Percentiles rank a stretch among this genome's conserved stretches.
Conservation (phyloP, 495 filamentous ascomycete genomes). For the Podospora pseudoanserina region DNA sequence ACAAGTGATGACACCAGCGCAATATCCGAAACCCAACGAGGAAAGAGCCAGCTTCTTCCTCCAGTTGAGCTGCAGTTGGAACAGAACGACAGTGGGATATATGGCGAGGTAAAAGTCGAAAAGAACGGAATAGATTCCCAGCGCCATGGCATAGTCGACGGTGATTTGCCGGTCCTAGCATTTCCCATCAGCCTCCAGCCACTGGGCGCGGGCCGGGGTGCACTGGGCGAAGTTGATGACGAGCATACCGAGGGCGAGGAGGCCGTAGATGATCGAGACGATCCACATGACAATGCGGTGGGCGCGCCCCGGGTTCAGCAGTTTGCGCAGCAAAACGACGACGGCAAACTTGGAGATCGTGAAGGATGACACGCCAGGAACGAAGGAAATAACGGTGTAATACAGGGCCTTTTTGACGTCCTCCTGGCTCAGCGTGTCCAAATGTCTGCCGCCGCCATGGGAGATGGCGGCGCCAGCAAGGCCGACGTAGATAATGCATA, state of each 20-base stretch:
- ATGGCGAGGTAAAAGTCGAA: conserved; percentile 32
- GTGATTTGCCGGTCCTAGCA: conserved; percentile 25
- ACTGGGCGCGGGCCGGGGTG: conserved; percentile 23
- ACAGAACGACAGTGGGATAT: conserved; percentile 22
- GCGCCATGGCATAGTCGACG: conserved; percentile 19
- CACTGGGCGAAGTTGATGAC: conserved; percentile 29
- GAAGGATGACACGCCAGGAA: conserved; percentile 26
- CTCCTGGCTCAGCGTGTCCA: conserved; percentile 14
- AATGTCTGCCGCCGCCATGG: conserved; percentile 23
- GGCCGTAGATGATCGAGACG: conserved; percentile 17
- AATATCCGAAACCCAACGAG: conserved; percentile 28
- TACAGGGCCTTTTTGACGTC: conserved; percentile 15
- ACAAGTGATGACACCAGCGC: conserved; percentile 20
- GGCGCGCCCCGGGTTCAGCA: conserved; percentile 19
- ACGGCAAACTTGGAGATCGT: conserved; percentile 29
- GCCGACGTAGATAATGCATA: conserved; percentile 19
- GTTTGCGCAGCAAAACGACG: conserved; percentile 24
- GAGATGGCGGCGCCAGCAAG: conserved; percentile 17
- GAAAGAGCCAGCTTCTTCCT: conserved; percentile 30
- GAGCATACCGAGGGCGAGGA: conserved; percentile 18
- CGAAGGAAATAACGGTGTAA: conserved; percentile 26
- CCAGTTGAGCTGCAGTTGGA: conserved; percentile 16
- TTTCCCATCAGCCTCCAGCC: conserved; percentile 14
- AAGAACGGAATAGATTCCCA: conserved; percentile 20
- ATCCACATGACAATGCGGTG: conserved; percentile 25